Percentiles rank a stretch among this genome's conserved stretches.
phyloP scores from a whole-genome alignment of 148 eudicot genomes.

The Rhododendron ferrugineum region DNA sequence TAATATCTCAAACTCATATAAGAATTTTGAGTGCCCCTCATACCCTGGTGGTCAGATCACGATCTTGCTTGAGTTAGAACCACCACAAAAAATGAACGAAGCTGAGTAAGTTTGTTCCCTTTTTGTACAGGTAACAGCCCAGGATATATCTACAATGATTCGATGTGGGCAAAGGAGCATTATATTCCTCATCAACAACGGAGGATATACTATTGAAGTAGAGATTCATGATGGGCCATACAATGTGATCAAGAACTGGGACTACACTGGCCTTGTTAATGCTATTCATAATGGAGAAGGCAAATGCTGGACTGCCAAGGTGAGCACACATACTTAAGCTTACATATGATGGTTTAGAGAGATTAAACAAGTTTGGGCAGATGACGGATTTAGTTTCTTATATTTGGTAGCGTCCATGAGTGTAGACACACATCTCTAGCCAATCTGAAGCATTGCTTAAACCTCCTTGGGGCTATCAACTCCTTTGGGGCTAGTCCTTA shows the following conservation, averaged over 20 bases:
- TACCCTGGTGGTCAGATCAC: neutral
- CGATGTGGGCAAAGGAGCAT: conserved; percentile 61
- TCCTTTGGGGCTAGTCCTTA: neutral
- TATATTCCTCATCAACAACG: conserved; percentile 79
- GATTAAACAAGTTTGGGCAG: too few species aligned
- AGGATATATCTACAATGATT: conserved; percentile 82
- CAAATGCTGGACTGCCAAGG: conserved; percentile 76
- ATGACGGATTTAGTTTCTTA: neutral
- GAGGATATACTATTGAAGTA: conserved; percentile 82
- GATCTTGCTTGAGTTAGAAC: neutral
- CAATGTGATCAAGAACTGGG: conserved; percentile 80
- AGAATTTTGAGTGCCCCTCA: neutral
- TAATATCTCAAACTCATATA: neutral
- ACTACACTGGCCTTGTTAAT: conserved; percentile 61
- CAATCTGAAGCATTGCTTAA: neutral
- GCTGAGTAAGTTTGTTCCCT: neutral
- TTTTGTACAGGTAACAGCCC: conserved; percentile 69
- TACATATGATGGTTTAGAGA: neutral
- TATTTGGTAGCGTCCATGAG: neutral
- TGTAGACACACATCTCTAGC: neutral
- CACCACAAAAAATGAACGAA: neutral
- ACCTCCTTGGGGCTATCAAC: neutral
- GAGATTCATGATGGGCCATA: conserved; percentile 90
- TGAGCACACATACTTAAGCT: conserved; percentile 10
- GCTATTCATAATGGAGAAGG: conserved; percentile 70